Percentiles rank a stretch among this genome's conserved stretches.
Evolutionary conservation across 331 rosid genomes (phyloP).

Genomic region (Saraca asoca): DNA sequence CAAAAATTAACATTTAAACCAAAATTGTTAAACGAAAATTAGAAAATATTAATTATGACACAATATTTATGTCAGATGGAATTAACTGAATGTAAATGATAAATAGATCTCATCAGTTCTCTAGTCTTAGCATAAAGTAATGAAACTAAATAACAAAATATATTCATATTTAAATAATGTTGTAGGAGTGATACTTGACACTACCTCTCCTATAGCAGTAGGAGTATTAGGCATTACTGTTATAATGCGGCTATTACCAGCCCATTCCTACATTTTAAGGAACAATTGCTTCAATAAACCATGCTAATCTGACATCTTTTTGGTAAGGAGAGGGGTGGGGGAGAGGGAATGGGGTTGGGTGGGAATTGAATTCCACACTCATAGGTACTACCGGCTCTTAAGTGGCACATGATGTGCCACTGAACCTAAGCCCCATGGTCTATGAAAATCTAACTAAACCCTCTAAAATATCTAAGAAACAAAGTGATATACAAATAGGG

Average conservation of each 20-base stretch:
- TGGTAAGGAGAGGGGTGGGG: too few relatives aligned
- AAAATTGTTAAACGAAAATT: conserved; percentile 13
- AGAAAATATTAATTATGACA: conserved; percentile 7
- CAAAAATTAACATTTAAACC: conserved; percentile 2
- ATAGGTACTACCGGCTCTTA: too few relatives aligned
- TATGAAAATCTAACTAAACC: too few relatives aligned
- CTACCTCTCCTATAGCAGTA: conserved; percentile 86
- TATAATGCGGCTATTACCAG: conserved; percentile 68
- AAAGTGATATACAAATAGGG: not conserved
- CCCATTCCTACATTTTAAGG: conserved; percentile 70
- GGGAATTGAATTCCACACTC: too few relatives aligned
- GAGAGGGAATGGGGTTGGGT: too few relatives aligned
- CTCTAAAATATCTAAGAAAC: not conserved
- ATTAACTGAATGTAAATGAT: not conserved
- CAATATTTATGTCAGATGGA: conserved; percentile 5
- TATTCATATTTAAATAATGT: conserved; percentile 1
- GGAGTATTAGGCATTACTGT: conserved; percentile 97
- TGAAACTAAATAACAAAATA: conserved; percentile 22
- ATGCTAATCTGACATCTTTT: conserved; percentile 19
- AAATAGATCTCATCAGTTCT: conserved; percentile 12
- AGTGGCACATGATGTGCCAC: too few relatives aligned
- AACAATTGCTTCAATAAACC: conserved; percentile 28
- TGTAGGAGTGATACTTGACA: conserved; percentile 59
- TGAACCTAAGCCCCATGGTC: too few relatives aligned
- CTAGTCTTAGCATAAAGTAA: conserved; percentile 6